Conservation (phyloP, 2,329 filamentous ascomycete genomes). For the Phoma sp. region DNA sequence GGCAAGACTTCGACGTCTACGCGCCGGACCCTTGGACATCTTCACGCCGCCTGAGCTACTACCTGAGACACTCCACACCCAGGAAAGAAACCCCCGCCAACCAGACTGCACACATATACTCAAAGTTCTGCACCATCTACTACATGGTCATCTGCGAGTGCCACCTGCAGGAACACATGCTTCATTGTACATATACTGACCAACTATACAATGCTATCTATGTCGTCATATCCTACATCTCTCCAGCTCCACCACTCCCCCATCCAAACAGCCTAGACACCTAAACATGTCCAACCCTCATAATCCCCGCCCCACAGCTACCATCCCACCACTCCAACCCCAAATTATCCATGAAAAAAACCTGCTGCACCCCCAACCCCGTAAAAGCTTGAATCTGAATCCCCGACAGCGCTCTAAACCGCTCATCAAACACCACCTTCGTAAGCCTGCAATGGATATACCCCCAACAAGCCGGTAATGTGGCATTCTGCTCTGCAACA, state of each 20-base stretch:
- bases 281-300: conserved; percentile 43
- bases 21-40: no score
- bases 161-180: conserved; percentile 24
- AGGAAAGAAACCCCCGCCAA: background rate
- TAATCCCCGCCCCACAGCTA: conserved; percentile 56
- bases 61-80: background rate
- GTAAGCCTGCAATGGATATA: conserved; percentile 54
- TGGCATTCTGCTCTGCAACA: conserved; percentile 48
- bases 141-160: conserved; percentile 22
- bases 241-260: no score
- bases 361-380: conserved; percentile 47
- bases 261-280: no score
- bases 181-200: conserved; percentile 4
- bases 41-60: no score
- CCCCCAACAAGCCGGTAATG: conserved; percentile 52
- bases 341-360: conserved; percentile 59
- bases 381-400: conserved; percentile 59
- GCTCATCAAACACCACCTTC: conserved; percentile 51
- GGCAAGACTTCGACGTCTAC: background rate
- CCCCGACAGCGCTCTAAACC: conserved; percentile 53
- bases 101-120: background rate
- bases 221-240: no score
- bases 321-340: conserved; percentile 59
- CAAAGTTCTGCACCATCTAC: background rate
- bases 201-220: conserved; percentile 17